Percentiles rank a stretch among this genome's conserved stretches.
phyloP scores from a whole-genome alignment of 306 rosid species.

The Ochetophila trinervis region DNA sequence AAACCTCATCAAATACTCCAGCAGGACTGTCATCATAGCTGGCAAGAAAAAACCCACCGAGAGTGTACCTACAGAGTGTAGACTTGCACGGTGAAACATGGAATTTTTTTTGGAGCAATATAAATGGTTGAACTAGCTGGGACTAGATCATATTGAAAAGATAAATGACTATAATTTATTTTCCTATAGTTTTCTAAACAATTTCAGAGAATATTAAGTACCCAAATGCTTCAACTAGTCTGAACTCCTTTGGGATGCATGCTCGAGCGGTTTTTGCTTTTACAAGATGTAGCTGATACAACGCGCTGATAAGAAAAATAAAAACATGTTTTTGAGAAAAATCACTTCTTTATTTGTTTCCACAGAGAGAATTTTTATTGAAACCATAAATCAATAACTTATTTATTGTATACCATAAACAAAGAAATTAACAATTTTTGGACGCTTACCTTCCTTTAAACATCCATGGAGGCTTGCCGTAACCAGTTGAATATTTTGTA shows the following conservation, averaged over 20 bases:
- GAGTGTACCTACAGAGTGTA: conserved; percentile 59
- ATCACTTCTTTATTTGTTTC: neutral
- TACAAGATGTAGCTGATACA: conserved; percentile 91
- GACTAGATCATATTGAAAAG: neutral
- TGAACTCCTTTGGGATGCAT: conserved; percentile 78
- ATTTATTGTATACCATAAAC: neutral
- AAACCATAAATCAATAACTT: neutral
- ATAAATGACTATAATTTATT: neutral
- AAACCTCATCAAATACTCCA: conserved; percentile 87
- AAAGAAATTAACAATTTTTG: neutral
- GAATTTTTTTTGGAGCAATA: neutral
- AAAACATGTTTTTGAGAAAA: neutral
- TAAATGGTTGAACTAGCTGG: neutral
- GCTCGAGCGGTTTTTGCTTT: conserved; percentile 74
- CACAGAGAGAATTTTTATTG: neutral
- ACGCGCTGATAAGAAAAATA: conserved; percentile 46
- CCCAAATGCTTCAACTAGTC: conserved; percentile 93
- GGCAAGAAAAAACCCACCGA: conserved; percentile 95
- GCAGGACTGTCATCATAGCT: conserved; percentile 89
- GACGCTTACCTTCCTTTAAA: conserved; percentile 69
- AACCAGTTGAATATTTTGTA: conserved; percentile 48
- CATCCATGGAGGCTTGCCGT: conserved; percentile 84
- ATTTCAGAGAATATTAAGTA: conserved; percentile 6
- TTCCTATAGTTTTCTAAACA: conserved; percentile 4
- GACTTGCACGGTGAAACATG: neutral